A percentile compares a stretch with the other conserved stretches of the same genome.
These are phyloP conservation scores for Punica granatum DNA, from an alignment of 345 rosid species.

Conservation along the genomic window DNA sequence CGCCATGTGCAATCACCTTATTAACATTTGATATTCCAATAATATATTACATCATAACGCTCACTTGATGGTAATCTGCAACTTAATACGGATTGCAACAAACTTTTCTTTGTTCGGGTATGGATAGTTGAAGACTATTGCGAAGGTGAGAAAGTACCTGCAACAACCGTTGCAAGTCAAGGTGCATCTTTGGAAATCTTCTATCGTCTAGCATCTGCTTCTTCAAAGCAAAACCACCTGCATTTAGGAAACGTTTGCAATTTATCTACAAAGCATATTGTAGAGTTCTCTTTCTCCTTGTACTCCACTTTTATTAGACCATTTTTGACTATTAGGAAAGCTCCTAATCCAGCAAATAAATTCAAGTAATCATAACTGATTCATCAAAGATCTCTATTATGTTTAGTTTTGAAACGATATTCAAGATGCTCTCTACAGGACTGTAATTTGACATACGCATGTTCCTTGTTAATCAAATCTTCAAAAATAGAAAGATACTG, in stretches of 20 bases:
- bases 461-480: too few species aligned
- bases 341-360: too few species aligned
- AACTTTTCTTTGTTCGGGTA: neutral
- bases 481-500: too few species aligned
- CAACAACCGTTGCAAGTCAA: slow-evolving; percentile 82
- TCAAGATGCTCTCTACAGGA: too few species aligned
- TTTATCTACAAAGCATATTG: neutral
- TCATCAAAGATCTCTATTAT: too few species aligned
- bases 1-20: slow-evolving; percentile 90
- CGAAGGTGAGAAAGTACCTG: slow-evolving; percentile 42
- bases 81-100: neutral
- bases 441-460: too few species aligned
- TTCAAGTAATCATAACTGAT: too few species aligned
- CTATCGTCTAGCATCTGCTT: slow-evolving; percentile 89
- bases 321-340: too few species aligned
- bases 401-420: too few species aligned
- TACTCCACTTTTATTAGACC: too few species aligned
- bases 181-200: slow-evolving; percentile 91
- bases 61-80: neutral
- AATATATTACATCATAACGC: neutral
- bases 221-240: slow-evolving; percentile 86
- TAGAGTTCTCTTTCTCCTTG: neutral
- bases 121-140: neutral
- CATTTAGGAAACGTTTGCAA: slow-evolving; percentile 9
- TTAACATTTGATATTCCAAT: slow-evolving; percentile 7